Percentiles rank a stretch among this genome's conserved stretches.
These are phyloP conservation scores for Candida manassasensis DNA, from an alignment of 805 yeast species.

Conservation along the genomic window DNA sequence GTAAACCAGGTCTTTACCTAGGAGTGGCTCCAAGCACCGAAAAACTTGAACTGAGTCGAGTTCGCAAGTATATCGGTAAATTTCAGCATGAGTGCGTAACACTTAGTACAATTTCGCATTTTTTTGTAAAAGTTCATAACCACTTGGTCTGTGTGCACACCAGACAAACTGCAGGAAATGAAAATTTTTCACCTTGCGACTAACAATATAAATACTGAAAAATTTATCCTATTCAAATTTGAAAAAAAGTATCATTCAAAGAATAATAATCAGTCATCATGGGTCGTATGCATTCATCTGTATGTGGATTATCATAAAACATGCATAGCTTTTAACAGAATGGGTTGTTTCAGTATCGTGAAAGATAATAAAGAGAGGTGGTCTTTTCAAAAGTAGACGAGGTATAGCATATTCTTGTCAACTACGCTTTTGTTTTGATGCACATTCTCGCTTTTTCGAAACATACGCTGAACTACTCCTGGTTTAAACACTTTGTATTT, in stretches of 20 bases:
- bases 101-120: no score
- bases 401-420: not conserved
- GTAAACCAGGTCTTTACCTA: no score
- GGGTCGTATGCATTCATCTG: conserved; percentile 99
- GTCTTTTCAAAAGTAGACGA: conserved; percentile 3
- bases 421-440: conserved; percentile 1
- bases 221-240: no score
- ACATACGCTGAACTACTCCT: not conserved
- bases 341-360: conserved; percentile 19
- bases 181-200: not conserved
- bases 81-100: no score
- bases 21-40: no score
- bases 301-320: conserved; percentile 46
- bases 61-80: no score
- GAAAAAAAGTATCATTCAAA: no score
- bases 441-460: conserved; percentile 1
- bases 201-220: not conserved
- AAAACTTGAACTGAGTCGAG: no score
- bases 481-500: conserved; percentile 1
- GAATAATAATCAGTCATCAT: conserved; percentile 58
- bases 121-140: no score
- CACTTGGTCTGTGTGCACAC: no score
- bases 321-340: conserved; percentile 1
- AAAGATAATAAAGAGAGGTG: conserved; percentile 4
- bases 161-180: conserved; percentile 4